phyloP scores from a whole-genome alignment of 2,329 filamentous ascomycete genomes.

The Knufia petricola region DNA sequence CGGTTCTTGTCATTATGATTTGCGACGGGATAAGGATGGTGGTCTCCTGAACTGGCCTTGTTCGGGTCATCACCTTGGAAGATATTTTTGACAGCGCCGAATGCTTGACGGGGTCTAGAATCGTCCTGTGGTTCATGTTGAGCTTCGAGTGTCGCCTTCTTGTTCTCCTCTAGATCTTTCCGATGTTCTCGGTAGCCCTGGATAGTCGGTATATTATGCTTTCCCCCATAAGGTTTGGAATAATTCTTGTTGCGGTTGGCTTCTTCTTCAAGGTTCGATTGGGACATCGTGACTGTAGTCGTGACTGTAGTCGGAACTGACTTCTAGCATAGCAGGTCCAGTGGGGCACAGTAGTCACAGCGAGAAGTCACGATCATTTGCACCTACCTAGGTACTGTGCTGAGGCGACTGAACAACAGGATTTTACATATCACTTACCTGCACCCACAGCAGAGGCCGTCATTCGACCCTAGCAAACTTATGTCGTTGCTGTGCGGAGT shows the following conservation, averaged over 20 bases:
- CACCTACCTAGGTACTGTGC: not conserved
- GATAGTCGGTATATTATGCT: slow-evolving; percentile 22
- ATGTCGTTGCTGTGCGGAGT: not conserved
- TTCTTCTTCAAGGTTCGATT: slow-evolving; percentile 14
- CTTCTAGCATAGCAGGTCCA: too few relatives aligned
- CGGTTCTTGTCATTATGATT: slow-evolving; percentile 17
- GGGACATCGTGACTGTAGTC: slow-evolving; percentile 5
- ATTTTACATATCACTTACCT: not conserved
- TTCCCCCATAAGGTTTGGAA: slow-evolving; percentile 16
- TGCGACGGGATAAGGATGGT: slow-evolving; percentile 18
- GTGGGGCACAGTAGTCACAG: too few relatives aligned
- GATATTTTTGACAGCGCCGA: slow-evolving; percentile 18
- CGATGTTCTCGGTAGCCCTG: slow-evolving; percentile 20
- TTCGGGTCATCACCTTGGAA: slow-evolving; percentile 17
- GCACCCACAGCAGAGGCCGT: not conserved
- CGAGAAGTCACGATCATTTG: too few relatives aligned
- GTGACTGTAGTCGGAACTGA: too few relatives aligned
- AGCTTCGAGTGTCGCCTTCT: slow-evolving; percentile 13
- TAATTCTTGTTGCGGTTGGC: slow-evolving; percentile 9
- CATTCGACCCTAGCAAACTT: not conserved
- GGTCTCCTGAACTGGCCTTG: slow-evolving; percentile 1
- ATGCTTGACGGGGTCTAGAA: slow-evolving; percentile 16
- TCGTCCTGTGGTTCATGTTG: slow-evolving; percentile 18
- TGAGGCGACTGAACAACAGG: not conserved
- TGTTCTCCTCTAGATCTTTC: slow-evolving; percentile 15